Conservation (phyloP, 208 protist genomes). For the Crithidia acanthocephali region DNA sequence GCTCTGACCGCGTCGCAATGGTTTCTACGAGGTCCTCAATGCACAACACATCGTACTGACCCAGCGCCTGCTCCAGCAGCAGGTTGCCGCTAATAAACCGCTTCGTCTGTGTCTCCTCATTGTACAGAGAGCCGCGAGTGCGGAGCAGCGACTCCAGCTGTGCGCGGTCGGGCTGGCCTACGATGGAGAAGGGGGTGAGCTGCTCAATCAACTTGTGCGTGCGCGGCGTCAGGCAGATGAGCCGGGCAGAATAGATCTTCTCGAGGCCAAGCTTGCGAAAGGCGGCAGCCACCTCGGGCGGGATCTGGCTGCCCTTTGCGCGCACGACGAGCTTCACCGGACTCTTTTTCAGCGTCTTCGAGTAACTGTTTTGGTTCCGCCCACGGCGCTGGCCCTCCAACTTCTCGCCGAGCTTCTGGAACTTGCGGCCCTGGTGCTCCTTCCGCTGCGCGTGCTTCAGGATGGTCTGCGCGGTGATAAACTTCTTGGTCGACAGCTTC, state of each 20-base stretch:
- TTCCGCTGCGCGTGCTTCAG: conserved; percentile 85
- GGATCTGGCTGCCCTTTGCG: conserved; percentile 81
- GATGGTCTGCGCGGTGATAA: conserved; percentile 85
- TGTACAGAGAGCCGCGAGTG: conserved; percentile 80
- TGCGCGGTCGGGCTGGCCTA: conserved; percentile 73
- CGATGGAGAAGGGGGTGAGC: conserved; percentile 77
- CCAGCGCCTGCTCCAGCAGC: conserved; percentile 86
- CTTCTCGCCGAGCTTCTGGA: conserved; percentile 87
- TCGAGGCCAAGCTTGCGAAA: conserved; percentile 67
- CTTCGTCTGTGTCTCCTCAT: conserved; percentile 72
- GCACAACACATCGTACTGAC: conserved; percentile 86
- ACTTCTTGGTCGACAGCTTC: conserved; percentile 86
- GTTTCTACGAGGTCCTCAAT: conserved; percentile 89
- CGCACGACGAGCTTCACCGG: conserved; percentile 77
- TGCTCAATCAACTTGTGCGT: conserved; percentile 79
- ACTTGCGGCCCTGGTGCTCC: conserved; percentile 63
- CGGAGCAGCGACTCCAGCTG: conserved; percentile 85
- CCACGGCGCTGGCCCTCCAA: conserved; percentile 50
- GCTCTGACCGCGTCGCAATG: conserved; percentile 62
- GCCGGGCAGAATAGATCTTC: conserved; percentile 82
- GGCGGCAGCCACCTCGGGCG: conserved; percentile 68
- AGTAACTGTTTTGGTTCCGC: conserved; percentile 36
- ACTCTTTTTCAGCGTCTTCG: conserved; percentile 47
- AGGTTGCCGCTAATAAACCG: conserved; percentile 88
- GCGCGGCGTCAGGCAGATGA: conserved; percentile 59